Conservation (phyloP, 441 rosid genomes). For the Pelargonium exstipulatum region DNA sequence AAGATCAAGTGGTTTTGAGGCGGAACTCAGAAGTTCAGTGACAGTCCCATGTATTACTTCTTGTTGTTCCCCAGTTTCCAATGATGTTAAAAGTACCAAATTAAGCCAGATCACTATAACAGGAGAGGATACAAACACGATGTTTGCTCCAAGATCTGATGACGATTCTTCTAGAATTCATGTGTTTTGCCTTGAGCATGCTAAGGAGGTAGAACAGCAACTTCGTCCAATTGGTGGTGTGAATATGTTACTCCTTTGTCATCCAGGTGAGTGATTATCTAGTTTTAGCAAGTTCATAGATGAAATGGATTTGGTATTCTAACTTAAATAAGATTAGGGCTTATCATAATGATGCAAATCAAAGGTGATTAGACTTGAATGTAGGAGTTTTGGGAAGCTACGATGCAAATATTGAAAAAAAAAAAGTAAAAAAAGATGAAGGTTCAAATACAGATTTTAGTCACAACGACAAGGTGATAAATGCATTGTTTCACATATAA, state of each 20-base stretch:
- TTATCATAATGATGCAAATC: no score
- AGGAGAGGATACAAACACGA: slow-evolving; percentile 22
- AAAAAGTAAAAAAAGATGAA: no score
- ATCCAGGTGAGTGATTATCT: slow-evolving; percentile 56
- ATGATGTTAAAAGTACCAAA: slow-evolving; percentile 30
- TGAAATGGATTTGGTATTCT: not conserved
- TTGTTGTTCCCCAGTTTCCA: slow-evolving; percentile 26
- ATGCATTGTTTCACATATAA: no score
- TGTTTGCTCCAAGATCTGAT: slow-evolving; percentile 44
- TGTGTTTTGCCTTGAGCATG: slow-evolving; percentile 96
- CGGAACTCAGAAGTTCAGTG: no score
- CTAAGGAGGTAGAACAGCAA: slow-evolving; percentile 80
- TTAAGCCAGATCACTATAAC: slow-evolving; percentile 24
- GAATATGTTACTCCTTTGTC: slow-evolving; percentile 70
- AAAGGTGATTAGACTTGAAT: no score
- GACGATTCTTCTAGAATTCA: slow-evolving; percentile 82
- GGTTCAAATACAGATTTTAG: no score
- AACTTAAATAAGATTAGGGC: no score
- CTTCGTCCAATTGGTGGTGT: slow-evolving; percentile 73
- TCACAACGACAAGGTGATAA: no score
- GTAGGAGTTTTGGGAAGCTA: no score
- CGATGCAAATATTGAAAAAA: no score
- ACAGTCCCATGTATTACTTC: slow-evolving; percentile 18
- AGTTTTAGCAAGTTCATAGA: not conserved
- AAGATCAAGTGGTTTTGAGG: no score